Evolutionary conservation across 495 filamentous ascomycete genomes (phyloP).

Genomic region (Neurospora tetrasperma): DNA sequence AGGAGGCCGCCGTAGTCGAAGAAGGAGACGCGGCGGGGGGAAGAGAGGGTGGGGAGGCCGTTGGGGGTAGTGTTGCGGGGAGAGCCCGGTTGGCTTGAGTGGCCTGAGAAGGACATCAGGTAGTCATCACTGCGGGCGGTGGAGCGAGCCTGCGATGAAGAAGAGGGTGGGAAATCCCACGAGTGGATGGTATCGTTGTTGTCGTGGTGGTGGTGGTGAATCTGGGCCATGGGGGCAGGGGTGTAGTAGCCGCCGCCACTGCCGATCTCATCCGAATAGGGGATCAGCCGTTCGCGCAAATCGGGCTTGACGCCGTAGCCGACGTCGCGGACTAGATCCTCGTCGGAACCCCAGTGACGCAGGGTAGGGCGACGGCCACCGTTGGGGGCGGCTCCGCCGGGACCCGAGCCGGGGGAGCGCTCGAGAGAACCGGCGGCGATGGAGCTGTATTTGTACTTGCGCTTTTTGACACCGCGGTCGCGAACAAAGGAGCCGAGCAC

Average conservation of each 20-base stretch:
- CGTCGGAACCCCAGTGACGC: slow-evolving; percentile 71
- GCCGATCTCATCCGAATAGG: slow-evolving; percentile 9
- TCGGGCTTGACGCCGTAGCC: slow-evolving; percentile 57
- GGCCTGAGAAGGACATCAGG: slow-evolving; percentile 13
- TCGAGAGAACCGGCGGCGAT: slow-evolving; percentile 34
- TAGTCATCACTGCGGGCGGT: slow-evolving; percentile 26
- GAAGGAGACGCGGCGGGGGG: slow-evolving; percentile 49
- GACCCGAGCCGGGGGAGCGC: slow-evolving; percentile 26
- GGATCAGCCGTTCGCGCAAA: slow-evolving; percentile 29
- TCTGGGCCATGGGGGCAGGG: slow-evolving; percentile 22
- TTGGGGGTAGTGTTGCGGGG: background rate
- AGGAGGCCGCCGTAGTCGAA: slow-evolving; percentile 64
- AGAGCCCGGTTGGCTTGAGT: slow-evolving; percentile 23
- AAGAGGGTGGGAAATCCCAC: slow-evolving; percentile 27
- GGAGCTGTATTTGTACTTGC: slow-evolving; percentile 55
- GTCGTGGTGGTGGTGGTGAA: slow-evolving; percentile 6
- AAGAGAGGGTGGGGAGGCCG: slow-evolving; percentile 4
- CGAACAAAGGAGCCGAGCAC: slow-evolving; percentile 76
- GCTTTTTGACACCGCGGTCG: slow-evolving; percentile 67
- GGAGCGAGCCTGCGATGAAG: slow-evolving; percentile 9
- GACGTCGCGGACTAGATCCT: slow-evolving; percentile 62
- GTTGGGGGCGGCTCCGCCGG: slow-evolving; percentile 2
- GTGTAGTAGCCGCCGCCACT: slow-evolving; percentile 8
- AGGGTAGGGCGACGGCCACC: slow-evolving; percentile 36
- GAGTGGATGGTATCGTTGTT: slow-evolving; percentile 19